phyloP scores from a whole-genome alignment of 129 eudicot genomes.

The Artemisia annua region DNA sequence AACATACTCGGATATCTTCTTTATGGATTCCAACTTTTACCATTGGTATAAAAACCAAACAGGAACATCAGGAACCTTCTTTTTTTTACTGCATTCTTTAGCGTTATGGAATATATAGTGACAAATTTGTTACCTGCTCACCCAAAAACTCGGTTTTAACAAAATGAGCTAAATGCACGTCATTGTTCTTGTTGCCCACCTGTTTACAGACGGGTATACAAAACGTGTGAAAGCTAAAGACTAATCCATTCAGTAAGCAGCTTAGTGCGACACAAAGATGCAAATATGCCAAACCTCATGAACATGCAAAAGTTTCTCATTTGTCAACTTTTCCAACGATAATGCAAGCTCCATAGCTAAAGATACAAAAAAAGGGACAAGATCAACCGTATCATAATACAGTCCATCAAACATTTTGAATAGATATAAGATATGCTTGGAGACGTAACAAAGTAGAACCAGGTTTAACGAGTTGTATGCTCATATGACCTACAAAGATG shows the following conservation, averaged over 20 bases:
- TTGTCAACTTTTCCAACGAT: slow-evolving; percentile 11
- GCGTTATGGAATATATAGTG: neutral
- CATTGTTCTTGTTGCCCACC: neutral
- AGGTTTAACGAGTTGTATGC: too few species aligned
- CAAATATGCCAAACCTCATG: neutral
- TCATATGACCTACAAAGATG: too few species aligned
- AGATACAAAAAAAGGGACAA: neutral
- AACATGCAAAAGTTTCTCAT: slow-evolving; percentile 6
- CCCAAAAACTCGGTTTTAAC: slow-evolving; percentile 16
- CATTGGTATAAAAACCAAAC: neutral
- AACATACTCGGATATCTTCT: slow-evolving; percentile 12
- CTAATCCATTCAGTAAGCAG: neutral
- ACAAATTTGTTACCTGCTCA: neutral
- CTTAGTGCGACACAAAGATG: neutral
- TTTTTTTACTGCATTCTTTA: neutral
- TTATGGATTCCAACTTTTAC: slow-evolving; percentile 12
- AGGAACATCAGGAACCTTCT: neutral
- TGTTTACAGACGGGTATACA: neutral
- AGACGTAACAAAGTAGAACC: neutral
- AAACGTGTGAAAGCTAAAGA: neutral
- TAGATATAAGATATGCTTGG: neutral
- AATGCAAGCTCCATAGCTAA: slow-evolving; percentile 16
- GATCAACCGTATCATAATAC: neutral
- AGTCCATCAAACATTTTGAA: neutral
- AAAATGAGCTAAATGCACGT: slow-evolving; percentile 9